Evolutionary conservation across 306 rosid genomes (phyloP).

Genomic region (Oemleria cerasiformis): DNA sequence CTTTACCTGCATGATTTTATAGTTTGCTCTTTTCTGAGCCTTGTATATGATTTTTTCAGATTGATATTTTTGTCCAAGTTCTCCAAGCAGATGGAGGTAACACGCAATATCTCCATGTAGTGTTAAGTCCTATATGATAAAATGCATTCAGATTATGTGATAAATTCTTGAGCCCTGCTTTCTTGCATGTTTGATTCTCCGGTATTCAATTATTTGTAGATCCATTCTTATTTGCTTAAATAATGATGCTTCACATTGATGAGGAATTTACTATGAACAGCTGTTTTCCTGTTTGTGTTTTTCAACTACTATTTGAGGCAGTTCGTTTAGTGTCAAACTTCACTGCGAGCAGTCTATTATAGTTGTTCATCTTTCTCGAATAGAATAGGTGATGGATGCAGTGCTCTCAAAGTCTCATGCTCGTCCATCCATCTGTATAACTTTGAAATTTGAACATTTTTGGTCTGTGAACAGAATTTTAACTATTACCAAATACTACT

Average conservation of each 20-base stretch:
- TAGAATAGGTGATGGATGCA: not conserved
- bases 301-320: not conserved
- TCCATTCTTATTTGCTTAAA: not conserved
- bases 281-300: not conserved
- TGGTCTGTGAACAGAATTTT: too few relatives aligned
- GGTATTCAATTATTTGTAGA: not conserved
- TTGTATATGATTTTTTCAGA: slow-evolving; percentile 42
- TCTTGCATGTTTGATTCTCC: not conserved
- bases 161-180: not conserved
- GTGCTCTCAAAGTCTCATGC: not conserved
- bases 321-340: not conserved
- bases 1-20: slow-evolving; percentile 20
- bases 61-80: slow-evolving; percentile 89
- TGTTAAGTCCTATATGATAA: not conserved
- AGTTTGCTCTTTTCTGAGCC: slow-evolving; percentile 21
- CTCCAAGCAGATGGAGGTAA: slow-evolving; percentile 98
- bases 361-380: not conserved
- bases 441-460: too few relatives aligned
- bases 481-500: not conserved
- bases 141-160: not conserved
- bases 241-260: not conserved
- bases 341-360: not conserved
- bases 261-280: not conserved
- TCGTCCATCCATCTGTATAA: not conserved
- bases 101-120: not conserved